phyloP scores from a whole-genome alignment of 2,329 filamentous ascomycete genomes.

The Aspergillus arachidicola region DNA sequence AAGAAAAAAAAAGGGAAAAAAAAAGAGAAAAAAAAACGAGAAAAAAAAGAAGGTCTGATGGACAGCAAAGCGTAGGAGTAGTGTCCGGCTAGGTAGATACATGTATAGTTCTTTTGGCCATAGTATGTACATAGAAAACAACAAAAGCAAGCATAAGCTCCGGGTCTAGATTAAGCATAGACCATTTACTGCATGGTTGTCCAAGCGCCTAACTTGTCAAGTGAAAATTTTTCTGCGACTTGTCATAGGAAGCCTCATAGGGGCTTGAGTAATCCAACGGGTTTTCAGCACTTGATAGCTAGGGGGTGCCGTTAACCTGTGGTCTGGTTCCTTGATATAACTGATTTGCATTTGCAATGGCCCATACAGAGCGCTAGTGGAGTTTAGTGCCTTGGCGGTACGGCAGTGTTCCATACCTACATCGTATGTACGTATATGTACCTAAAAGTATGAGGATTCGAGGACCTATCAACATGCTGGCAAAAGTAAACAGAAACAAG shows the following conservation, averaged over 20 bases:
- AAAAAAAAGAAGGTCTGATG: not conserved
- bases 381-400: conserved; percentile 1
- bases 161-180: not conserved
- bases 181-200: conserved; percentile 2
- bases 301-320: not conserved
- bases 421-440: not conserved
- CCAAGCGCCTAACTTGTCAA: conserved; percentile 2
- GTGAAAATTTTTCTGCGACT: not conserved
- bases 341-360: not conserved
- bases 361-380: not conserved
- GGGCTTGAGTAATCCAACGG: not conserved
- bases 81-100: not conserved
- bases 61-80: not conserved
- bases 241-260: not conserved
- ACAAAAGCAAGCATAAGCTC: not conserved
- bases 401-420: not conserved
- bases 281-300: not conserved
- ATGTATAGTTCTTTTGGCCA: not conserved
- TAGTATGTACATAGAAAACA: not conserved
- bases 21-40: not conserved
- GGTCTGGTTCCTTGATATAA: not conserved
- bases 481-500: not conserved
- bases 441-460: not conserved
- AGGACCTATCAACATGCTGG: not conserved
- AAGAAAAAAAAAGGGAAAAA: not conserved